Percentiles rank a stretch among this genome's conserved stretches.
phyloP scores from a whole-genome alignment of 164 flowering plant species.

The Vitis cinerea region DNA sequence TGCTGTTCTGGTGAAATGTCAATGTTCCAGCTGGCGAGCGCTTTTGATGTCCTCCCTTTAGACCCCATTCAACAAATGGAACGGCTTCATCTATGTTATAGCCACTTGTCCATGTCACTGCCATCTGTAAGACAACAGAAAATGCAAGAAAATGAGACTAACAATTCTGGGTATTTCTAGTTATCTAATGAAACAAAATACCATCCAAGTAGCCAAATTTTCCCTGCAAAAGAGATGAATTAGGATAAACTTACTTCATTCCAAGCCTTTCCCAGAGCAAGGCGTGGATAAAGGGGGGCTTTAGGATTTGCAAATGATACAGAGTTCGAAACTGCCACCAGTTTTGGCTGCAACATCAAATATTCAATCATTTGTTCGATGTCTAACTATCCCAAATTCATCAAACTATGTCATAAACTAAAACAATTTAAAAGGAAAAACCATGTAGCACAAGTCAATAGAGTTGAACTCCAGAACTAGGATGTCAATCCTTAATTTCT shows the following conservation, averaged over 20 bases:
- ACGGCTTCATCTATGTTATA: constrained; percentile 63
- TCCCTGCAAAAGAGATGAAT: no score
- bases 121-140: constrained; percentile 51
- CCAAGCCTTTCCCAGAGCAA: constrained; percentile 77
- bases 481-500: no score
- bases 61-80: constrained; percentile 73
- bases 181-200: no score
- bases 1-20: constrained; percentile 47
- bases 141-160: background rate
- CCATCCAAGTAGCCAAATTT: no score
- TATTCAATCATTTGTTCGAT: background rate
- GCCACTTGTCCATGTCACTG: constrained; percentile 94
- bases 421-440: no score
- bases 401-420: no score
- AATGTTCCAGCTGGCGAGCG: constrained; percentile 73
- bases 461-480: no score
- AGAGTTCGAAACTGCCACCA: constrained; percentile 54
- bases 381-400: no score
- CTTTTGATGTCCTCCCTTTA: constrained; percentile 20
- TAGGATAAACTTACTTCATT: constrained; percentile 49
- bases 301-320: constrained; percentile 62
- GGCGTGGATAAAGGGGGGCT: constrained; percentile 78
- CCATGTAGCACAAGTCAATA: no score
- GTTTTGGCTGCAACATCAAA: constrained; percentile 50
- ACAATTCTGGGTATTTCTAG: no score